Evolutionary conservation across 2,329 filamentous ascomycete species (phyloP).

Genomic region (Diplodia sapinea): DNA sequence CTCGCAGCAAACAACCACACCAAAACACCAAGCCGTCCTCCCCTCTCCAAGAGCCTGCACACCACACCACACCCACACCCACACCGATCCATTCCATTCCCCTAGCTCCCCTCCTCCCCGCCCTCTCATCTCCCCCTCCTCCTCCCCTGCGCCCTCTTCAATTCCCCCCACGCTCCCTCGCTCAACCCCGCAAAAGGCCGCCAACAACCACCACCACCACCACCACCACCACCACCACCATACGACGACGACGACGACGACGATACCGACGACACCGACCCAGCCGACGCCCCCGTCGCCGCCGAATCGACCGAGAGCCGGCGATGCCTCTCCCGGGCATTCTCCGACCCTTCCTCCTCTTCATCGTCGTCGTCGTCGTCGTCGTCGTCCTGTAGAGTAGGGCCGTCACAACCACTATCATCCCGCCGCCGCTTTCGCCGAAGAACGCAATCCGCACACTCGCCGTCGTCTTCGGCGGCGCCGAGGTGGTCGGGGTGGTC

Average conservation of each 20-base stretch:
- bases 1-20: too few relatives aligned
- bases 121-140: not conserved
- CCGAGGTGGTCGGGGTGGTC: slow-evolving; percentile 1
- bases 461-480: not conserved
- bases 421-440: not conserved
- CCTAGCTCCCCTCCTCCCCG: not conserved
- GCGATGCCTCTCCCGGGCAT: too few relatives aligned
- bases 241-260: not conserved
- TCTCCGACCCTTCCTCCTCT: too few relatives aligned
- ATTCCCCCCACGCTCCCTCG: not conserved
- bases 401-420: too few relatives aligned
- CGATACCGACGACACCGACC: not conserved
- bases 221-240: too few relatives aligned
- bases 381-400: not conserved
- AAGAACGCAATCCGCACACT: not conserved
- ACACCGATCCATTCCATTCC: too few relatives aligned
- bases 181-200: not conserved
- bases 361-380: not conserved
- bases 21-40: too few relatives aligned
- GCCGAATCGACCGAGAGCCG: not conserved
- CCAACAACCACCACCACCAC: not conserved
- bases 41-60: not conserved
- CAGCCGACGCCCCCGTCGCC: not conserved
- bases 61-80: too few relatives aligned
- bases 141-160: not conserved